Evolutionary conservation across 768 basidiomycete genomes (phyloP).

Genomic region (Tremella yokohamensis): DNA sequence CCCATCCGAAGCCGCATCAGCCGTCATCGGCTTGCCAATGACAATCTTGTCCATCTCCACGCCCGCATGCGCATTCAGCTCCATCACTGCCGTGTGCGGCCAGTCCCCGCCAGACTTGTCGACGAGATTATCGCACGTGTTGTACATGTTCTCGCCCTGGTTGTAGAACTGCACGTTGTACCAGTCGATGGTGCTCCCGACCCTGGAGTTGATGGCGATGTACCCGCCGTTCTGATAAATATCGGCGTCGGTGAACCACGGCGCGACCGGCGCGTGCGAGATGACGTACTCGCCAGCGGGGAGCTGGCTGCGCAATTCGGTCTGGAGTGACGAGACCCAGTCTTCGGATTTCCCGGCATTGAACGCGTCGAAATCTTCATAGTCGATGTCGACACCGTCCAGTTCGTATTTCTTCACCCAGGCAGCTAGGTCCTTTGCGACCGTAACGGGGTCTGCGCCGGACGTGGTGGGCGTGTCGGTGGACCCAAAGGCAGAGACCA

Average conservation of each 20-base stretch:
- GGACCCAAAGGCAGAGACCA: slow-evolving; percentile 66
- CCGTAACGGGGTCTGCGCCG: slow-evolving; percentile 61
- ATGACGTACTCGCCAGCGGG: slow-evolving; percentile 44
- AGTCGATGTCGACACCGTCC: slow-evolving; percentile 73
- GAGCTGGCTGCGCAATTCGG: slow-evolving; percentile 36
- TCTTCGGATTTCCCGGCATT: slow-evolving; percentile 38
- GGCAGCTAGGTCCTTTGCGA: slow-evolving; percentile 64
- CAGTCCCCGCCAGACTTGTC: slow-evolving; percentile 60
- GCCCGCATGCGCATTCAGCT: slow-evolving; percentile 59
- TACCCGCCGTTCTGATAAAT: slow-evolving; percentile 57
- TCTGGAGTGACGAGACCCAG: slow-evolving; percentile 50
- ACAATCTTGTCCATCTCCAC: slow-evolving; percentile 64
- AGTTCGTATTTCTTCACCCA: slow-evolving; percentile 63
- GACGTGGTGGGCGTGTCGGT: slow-evolving; percentile 60
- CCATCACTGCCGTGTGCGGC: slow-evolving; percentile 63
- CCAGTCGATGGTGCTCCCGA: slow-evolving; percentile 65
- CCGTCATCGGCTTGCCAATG: slow-evolving; percentile 67
- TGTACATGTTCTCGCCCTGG: slow-evolving; percentile 43
- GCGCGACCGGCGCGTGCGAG: slow-evolving; percentile 49
- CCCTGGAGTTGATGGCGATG: slow-evolving; percentile 57
- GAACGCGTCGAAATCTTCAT: slow-evolving; percentile 54
- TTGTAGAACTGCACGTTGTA: slow-evolving; percentile 54
- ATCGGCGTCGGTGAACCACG: slow-evolving; percentile 47
- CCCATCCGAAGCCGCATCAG: slow-evolving; percentile 58
- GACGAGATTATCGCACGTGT: slow-evolving; percentile 54